Percentiles rank a stretch among this genome's conserved stretches.
Evolutionary conservation across 2,329 filamentous ascomycete genomes (phyloP).

Genomic region (Aschersonia sp.): DNA sequence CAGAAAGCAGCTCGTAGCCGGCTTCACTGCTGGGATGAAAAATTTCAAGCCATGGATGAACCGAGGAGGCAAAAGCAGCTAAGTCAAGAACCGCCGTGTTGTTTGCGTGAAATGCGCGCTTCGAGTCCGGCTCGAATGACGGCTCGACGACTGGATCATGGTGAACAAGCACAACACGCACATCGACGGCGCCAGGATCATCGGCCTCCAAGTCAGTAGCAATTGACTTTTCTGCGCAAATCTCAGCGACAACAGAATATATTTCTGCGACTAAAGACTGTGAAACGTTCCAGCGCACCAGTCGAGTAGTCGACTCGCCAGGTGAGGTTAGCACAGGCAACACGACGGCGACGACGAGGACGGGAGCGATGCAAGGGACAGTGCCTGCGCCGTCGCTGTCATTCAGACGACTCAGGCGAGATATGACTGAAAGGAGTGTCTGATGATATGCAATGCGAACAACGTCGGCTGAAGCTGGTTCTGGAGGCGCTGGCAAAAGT

Average conservation of each 20-base stretch:
- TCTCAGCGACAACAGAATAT: conserved; percentile 62
- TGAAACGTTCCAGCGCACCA: conserved; percentile 47
- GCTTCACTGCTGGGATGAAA: conserved; percentile 53
- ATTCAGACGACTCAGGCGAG: conserved; percentile 23
- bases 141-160: conserved; percentile 24
- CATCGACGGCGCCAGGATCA: conserved; percentile 58
- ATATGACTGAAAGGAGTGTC: conserved; percentile 39
- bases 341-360: conserved; percentile 42
- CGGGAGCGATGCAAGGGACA: conserved; percentile 18
- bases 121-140: conserved; percentile 17
- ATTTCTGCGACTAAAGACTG: conserved; percentile 63
- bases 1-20: conserved; percentile 41
- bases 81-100: conserved; percentile 34
- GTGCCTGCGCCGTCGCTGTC: conserved; percentile 15
- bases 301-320: conserved; percentile 18
- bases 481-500: conserved; percentile 48
- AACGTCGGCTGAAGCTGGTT: conserved; percentile 32
- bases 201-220: conserved; percentile 40
- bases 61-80: conserved; percentile 33
- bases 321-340: conserved; percentile 43
- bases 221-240: conserved; percentile 49
- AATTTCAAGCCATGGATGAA: conserved; percentile 47
- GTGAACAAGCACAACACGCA: conserved; percentile 59
- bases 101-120: conserved; percentile 24
- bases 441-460: conserved; percentile 46